Evolutionary conservation across 306 rosid genomes (phyloP).

Genomic region (Vicia faba): DNA sequence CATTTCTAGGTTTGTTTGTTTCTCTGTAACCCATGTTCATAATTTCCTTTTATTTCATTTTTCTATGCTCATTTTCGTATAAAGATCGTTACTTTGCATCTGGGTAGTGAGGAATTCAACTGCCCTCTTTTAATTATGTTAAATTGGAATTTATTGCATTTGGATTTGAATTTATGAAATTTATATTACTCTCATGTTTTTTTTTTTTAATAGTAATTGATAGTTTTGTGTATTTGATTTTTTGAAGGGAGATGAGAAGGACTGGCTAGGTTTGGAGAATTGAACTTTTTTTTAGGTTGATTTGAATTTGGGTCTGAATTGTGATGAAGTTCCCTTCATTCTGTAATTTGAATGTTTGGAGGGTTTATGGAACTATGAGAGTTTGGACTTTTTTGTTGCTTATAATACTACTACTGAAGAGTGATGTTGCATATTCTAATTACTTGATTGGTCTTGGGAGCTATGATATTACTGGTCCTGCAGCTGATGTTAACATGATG

Average conservation of each 20-base stretch:
- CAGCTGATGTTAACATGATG: conserved; percentile 97
- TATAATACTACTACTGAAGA: conserved; percentile 23
- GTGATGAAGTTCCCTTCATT: conserved; percentile 33
- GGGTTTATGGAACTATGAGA: conserved; percentile 29
- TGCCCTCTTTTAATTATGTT: neutral
- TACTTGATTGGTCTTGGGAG: conserved; percentile 88
- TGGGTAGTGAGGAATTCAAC: conserved; percentile 34
- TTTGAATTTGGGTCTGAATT: conserved; percentile 8
- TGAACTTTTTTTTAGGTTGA: conserved; percentile 1
- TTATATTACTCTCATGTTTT: neutral
- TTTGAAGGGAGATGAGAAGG: conserved; percentile 40
- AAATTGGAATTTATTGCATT: conserved; percentile 16
- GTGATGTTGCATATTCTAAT: conserved; percentile 42
- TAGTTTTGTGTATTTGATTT: conserved; percentile 28
- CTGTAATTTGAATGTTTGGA: conserved; percentile 25
- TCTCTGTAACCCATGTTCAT: neutral
- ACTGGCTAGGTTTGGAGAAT: conserved; percentile 21
- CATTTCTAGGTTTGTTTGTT: neutral
- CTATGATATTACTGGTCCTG: conserved; percentile 96
- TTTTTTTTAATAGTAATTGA: neutral
- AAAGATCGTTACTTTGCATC: conserved; percentile 34
- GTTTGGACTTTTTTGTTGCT: conserved; percentile 37
- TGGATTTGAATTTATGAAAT: conserved; percentile 1
- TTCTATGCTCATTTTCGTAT: conserved; percentile 3
- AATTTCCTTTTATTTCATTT: neutral